Conservation (phyloP, 257 asterid species). For the Datura wrightii region DNA sequence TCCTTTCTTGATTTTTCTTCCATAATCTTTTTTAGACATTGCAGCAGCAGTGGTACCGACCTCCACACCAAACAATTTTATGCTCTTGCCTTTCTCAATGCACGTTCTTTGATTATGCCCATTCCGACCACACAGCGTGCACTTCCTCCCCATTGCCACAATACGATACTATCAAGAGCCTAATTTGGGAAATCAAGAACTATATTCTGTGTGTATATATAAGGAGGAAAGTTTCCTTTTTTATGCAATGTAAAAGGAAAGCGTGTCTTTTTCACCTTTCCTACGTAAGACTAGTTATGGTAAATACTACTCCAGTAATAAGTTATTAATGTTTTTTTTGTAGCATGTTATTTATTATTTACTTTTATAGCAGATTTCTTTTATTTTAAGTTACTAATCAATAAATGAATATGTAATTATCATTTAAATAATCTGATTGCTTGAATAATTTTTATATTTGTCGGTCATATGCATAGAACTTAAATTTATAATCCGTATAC, state of each 20-base stretch:
- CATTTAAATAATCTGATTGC: too few species aligned
- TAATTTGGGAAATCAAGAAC: neutral
- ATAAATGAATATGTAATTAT: too few species aligned
- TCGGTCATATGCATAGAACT: too few species aligned
- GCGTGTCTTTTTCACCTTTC: neutral
- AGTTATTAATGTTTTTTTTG: too few species aligned
- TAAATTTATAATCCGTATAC: too few species aligned
- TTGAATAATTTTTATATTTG: too few species aligned
- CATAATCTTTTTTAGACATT: neutral
- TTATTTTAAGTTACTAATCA: neutral
- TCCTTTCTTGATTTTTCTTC: slow-evolving; percentile 10
- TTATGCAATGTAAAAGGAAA: neutral
- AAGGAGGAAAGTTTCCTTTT: neutral
- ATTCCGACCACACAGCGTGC: neutral
- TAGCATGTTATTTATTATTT: too few species aligned
- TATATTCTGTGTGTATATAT: neutral
- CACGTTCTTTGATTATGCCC: slow-evolving; percentile 1
- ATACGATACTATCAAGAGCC: too few species aligned
- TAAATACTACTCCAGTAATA: neutral
- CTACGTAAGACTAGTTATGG: neutral
- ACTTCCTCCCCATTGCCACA: neutral
- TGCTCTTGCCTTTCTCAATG: neutral
- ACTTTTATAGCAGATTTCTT: neutral
- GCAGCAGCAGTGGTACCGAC: neutral
- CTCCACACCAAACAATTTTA: neutral